Percentiles rank a stretch among this genome's conserved stretches.
phyloP scores from a whole-genome alignment of 2,329 filamentous ascomycete genomes.

The Helotiales sp. region DNA sequence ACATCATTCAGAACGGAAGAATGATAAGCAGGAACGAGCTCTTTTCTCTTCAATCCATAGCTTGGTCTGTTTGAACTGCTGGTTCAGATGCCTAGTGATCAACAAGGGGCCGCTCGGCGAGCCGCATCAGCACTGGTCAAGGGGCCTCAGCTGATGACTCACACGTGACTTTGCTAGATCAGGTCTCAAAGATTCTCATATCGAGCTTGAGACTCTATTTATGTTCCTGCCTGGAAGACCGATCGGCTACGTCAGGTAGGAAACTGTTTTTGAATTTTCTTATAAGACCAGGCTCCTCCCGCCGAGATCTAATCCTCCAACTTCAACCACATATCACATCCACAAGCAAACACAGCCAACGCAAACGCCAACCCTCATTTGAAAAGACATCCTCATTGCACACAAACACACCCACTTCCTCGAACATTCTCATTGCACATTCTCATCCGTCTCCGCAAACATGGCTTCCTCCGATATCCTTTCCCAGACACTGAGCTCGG shows the following conservation, averaged over 20 bases:
- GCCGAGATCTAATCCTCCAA: neutral
- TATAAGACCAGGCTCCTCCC: neutral
- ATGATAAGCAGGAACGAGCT: no score
- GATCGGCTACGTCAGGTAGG: neutral
- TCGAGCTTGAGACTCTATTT: neutral
- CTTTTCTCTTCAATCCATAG: no score
- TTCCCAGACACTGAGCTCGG: constrained; percentile 57
- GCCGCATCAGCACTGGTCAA: neutral
- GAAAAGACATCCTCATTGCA: neutral
- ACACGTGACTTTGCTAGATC: neutral
- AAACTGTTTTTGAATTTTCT: neutral
- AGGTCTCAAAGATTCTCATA: neutral
- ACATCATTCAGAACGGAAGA: no score
- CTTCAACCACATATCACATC: no score
- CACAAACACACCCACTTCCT: neutral
- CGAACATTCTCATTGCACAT: neutral
- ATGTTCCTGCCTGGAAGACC: neutral
- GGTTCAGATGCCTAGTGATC: neutral
- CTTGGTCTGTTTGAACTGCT: neutral
- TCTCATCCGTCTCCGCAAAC: neutral
- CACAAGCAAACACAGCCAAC: neutral
- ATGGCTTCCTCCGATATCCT: constrained; percentile 49
- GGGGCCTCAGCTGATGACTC: neutral
- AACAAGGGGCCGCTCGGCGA: neutral
- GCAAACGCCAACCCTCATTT: neutral